phyloP scores from a whole-genome alignment of 208 protist species.

The Porcisia deanei region DNA sequence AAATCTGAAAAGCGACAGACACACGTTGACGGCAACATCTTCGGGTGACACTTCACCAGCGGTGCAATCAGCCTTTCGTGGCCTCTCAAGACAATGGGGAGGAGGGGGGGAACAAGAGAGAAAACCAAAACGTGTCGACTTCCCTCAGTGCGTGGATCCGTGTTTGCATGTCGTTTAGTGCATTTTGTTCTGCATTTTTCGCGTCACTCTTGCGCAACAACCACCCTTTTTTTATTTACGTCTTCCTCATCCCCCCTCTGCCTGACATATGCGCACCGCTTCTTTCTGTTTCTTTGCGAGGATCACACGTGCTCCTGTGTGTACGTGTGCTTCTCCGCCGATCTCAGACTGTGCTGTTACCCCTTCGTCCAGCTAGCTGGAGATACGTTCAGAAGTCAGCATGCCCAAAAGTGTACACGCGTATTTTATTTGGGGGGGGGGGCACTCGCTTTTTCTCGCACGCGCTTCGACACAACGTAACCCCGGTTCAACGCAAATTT shows the following conservation, averaged over 20 bases:
- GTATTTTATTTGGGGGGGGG: background rate
- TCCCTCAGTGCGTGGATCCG: background rate
- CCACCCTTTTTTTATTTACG: background rate
- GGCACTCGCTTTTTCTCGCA: background rate
- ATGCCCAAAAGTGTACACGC: background rate
- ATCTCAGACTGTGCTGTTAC: background rate
- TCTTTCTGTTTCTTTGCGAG: slow-evolving; percentile 6
- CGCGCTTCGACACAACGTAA: background rate
- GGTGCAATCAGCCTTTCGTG: background rate
- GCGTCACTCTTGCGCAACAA: background rate
- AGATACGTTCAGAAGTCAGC: background rate
- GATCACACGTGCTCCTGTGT: background rate
- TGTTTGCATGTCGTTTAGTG: background rate
- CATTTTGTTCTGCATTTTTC: background rate
- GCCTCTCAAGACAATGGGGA: background rate
- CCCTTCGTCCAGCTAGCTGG: background rate
- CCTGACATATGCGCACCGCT: slow-evolving; percentile 15
- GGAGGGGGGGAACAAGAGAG: background rate
- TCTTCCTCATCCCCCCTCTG: slow-evolving; percentile 7
- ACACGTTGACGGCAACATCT: background rate
- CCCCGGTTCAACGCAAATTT: background rate
- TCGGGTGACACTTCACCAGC: background rate
- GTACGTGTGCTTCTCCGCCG: background rate
- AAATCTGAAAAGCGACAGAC: background rate
- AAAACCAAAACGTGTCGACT: background rate